Conservation (phyloP, 2,329 filamentous ascomycete genomes). For the Celoporthe dispersa region DNA sequence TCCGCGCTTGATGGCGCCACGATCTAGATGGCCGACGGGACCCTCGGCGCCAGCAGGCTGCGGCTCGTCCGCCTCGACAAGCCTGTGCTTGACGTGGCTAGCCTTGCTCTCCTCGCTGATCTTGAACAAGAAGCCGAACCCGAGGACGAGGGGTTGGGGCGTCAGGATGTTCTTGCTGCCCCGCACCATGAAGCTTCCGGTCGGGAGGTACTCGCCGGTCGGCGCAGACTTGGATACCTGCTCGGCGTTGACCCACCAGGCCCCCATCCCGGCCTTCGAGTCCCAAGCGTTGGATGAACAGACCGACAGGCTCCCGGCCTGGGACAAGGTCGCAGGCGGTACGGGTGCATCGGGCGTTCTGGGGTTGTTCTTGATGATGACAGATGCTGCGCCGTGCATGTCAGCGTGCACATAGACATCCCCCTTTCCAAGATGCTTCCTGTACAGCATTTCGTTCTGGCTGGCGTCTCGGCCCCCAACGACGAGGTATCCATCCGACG, state of each 20-base stretch:
- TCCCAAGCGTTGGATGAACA: slow-evolving; percentile 93
- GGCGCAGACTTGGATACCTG: slow-evolving; percentile 87
- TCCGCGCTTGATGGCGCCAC: slow-evolving; percentile 28
- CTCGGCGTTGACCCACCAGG: slow-evolving; percentile 91
- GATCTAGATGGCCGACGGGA: slow-evolving; percentile 14
- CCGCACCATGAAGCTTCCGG: slow-evolving; percentile 78
- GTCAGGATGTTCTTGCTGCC: slow-evolving; percentile 92
- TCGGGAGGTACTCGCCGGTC: slow-evolving; percentile 77
- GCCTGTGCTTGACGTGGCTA: slow-evolving; percentile 76
- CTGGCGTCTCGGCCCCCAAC: slow-evolving; percentile 86
- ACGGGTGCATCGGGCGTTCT: slow-evolving; percentile 81
- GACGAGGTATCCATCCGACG: slow-evolving; percentile 91
- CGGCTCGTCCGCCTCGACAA: slow-evolving; percentile 36
- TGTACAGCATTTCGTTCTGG: slow-evolving; percentile 93
- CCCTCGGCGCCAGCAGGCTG: not conserved
- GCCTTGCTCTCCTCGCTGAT: slow-evolving; percentile 87
- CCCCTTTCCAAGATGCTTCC: slow-evolving; percentile 81
- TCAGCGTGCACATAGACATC: slow-evolving; percentile 94
- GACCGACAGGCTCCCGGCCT: slow-evolving; percentile 84
- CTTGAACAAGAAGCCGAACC: slow-evolving; percentile 85
- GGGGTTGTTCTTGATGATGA: slow-evolving; percentile 88
- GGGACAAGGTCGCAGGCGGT: slow-evolving; percentile 85
- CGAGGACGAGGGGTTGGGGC: slow-evolving; percentile 83
- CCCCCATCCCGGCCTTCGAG: slow-evolving; percentile 91
- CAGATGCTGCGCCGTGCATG: slow-evolving; percentile 78